Evolutionary conservation across 1,284 basidiomycete genomes (phyloP).

Genomic region (Phylloporus gajari): DNA sequence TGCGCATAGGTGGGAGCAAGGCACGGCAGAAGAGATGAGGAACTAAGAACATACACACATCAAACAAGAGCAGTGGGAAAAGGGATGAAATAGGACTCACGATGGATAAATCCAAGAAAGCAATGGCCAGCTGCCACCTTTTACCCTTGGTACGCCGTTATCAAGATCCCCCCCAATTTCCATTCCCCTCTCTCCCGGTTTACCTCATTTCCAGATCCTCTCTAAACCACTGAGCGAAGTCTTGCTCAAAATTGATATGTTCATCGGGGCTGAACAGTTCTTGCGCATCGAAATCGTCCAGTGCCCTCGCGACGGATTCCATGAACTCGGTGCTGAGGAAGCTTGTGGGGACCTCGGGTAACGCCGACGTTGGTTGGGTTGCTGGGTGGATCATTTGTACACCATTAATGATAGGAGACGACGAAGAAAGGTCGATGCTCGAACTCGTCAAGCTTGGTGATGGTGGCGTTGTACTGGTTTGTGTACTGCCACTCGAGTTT

Average conservation of each 20-base stretch:
- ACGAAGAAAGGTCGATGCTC: conserved; percentile 56
- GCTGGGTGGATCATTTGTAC: conserved; percentile 40
- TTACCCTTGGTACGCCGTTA: conserved; percentile 12
- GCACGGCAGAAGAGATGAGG: conserved; percentile 6
- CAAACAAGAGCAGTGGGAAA: conserved; percentile 11
- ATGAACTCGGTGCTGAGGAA: conserved; percentile 57
- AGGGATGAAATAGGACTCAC: conserved; percentile 18
- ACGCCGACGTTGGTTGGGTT: conserved; percentile 32
- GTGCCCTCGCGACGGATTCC: conserved; percentile 47
- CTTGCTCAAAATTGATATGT: conserved; percentile 68
- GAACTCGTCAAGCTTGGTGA: conserved; percentile 56
- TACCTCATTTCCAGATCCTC: conserved; percentile 53
- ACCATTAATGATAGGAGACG: conserved; percentile 54
- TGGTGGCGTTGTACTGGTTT: conserved; percentile 55
- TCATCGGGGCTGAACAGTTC: conserved; percentile 55
- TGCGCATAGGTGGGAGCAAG: conserved; percentile 22
- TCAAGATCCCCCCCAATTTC: conserved; percentile 8
- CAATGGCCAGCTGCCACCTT: conserved; percentile 5
- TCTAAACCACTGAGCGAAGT: conserved; percentile 77
- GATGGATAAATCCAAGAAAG: conserved; percentile 22
- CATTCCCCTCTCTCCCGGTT: conserved; percentile 2
- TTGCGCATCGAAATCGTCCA: conserved; percentile 58
- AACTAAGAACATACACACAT: conserved; percentile 3
- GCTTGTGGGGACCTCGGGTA: conserved; percentile 37
- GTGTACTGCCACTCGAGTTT: conserved; percentile 24